These are phyloP conservation scores for Plasmodium yoelii DNA, from an alignment of 169 alveolate genomes.

Conservation along the genomic window DNA sequence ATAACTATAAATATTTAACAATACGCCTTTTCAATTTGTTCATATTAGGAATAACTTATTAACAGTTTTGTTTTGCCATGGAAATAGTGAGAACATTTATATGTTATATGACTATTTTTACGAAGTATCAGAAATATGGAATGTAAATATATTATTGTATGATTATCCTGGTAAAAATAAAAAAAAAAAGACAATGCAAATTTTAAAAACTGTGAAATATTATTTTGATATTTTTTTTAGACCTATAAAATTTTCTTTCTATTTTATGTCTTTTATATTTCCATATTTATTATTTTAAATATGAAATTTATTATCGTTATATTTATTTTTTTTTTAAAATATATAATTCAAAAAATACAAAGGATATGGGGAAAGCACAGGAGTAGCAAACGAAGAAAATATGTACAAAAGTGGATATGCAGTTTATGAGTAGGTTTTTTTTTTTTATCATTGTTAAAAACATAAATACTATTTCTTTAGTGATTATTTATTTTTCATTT, in stretches of 20 bases:
- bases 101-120: slow-evolving; percentile 70
- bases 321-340: slow-evolving; percentile 24
- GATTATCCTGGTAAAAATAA: slow-evolving; percentile 68
- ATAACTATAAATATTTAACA: background rate
- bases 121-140: slow-evolving; percentile 67
- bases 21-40: slow-evolving; percentile 3
- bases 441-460: slow-evolving; percentile 5
- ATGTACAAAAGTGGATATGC: slow-evolving; percentile 71
- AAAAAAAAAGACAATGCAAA: slow-evolving; percentile 1
- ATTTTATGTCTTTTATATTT: background rate
- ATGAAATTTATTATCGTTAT: no score
- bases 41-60: slow-evolving; percentile 52
- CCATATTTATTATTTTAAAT: background rate
- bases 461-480: background rate
- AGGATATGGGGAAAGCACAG: slow-evolving; percentile 77
- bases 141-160: slow-evolving; percentile 60
- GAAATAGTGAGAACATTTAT: slow-evolving; percentile 72
- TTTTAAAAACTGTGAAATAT: background rate
- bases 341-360: slow-evolving; percentile 18
- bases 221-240: background rate
- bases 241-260: background rate
- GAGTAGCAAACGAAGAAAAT: slow-evolving; percentile 50
- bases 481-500: background rate
- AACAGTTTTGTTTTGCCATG: slow-evolving; percentile 70
- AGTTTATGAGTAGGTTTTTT: slow-evolving; percentile 58